These are phyloP conservation scores for Puccinia horiana DNA, from an alignment of 1,284 basidiomycete genomes.

Conservation along the genomic window DNA sequence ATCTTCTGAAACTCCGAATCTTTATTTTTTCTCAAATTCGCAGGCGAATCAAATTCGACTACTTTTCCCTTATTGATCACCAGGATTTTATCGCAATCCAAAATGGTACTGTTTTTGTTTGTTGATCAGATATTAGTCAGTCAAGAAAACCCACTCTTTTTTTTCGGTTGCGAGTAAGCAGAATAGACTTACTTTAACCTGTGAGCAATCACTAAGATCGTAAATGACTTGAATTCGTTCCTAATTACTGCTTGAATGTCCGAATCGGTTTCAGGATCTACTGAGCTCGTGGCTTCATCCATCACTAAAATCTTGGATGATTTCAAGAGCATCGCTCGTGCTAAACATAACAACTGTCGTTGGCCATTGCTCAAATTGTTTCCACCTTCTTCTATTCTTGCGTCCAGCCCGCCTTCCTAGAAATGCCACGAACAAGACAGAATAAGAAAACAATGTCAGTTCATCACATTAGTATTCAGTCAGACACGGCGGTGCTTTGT, in stretches of 20 bases:
- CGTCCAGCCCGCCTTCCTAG: conserved; percentile 69
- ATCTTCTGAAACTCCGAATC: conserved; percentile 64
- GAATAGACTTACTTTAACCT: conserved; percentile 57
- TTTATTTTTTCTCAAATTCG: conserved; percentile 64
- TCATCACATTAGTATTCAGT: background rate
- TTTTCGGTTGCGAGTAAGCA: background rate
- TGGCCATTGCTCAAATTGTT: conserved; percentile 81
- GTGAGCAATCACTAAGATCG: conserved; percentile 61
- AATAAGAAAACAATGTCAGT: background rate
- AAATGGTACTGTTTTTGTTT: conserved; percentile 57
- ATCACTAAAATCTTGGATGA: conserved; percentile 55
- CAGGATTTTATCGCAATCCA: conserved; percentile 64
- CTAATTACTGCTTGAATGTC: conserved; percentile 63
- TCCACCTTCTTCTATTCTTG: conserved; percentile 76
- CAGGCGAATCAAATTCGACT: conserved; percentile 66
- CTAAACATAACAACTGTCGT: conserved; percentile 61
- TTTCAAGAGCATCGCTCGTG: conserved; percentile 63
- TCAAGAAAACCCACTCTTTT: background rate
- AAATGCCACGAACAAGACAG: background rate
- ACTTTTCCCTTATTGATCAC: conserved; percentile 64
- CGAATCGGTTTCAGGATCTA: conserved; percentile 61
- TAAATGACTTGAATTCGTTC: conserved; percentile 60
- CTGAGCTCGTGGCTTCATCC: conserved; percentile 55
- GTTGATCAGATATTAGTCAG: background rate
- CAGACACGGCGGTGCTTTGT: background rate